phyloP scores from a whole-genome alignment of 177 flowering plant genomes.

The Telopea speciosissima region DNA sequence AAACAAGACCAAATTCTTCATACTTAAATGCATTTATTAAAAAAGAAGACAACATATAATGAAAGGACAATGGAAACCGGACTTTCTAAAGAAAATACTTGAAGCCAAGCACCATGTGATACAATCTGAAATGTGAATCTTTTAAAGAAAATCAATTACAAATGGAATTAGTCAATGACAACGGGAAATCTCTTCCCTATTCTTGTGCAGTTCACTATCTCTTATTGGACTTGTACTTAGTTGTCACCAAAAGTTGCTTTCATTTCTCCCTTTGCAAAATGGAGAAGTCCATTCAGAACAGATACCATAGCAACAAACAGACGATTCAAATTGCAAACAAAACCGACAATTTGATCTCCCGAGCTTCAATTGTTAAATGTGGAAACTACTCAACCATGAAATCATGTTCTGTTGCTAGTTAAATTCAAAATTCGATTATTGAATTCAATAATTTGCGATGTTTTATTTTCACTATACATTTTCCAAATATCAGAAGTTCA shows the following conservation, averaged over 20 bases:
- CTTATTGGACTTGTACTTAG: no score
- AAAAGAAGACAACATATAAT: no score
- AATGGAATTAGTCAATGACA: neutral
- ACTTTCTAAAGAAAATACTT: neutral
- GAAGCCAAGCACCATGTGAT: neutral
- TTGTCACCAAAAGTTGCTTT: no score
- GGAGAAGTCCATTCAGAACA: neutral
- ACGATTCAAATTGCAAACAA: neutral
- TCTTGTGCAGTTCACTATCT: no score
- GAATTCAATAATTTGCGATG: no score
- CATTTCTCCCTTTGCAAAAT: no score
- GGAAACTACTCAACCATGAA: neutral
- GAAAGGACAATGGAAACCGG: neutral
- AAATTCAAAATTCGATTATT: neutral
- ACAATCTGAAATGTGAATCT: neutral
- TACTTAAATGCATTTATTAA: no score
- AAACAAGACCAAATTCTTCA: no score
- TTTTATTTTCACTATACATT: no score
- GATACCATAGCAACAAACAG: neutral
- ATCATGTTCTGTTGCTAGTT: neutral
- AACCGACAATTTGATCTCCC: neutral
- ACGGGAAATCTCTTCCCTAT: no score
- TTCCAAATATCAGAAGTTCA: neutral
- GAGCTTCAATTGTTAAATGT: neutral
- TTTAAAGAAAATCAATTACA: neutral